A percentile compares a stretch with the other conserved stretches of the same genome.
Conservation (phyloP, 495 filamentous ascomycete genomes). For the Lophium mytilinum region DNA sequence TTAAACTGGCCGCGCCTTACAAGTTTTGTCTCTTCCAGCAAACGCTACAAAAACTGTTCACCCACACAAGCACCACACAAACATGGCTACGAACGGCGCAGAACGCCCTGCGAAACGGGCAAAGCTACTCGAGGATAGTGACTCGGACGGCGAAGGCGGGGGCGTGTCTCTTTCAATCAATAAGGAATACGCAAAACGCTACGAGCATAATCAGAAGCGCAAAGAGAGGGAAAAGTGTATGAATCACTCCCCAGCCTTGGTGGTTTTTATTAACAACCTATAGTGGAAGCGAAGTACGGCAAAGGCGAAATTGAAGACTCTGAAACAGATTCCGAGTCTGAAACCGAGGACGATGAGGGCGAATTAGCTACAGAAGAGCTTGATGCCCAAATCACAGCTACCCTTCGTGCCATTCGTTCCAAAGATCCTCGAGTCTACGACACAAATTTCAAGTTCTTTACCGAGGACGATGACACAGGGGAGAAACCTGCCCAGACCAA, state of each 20-base stretch:
- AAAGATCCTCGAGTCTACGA: slow-evolving; percentile 92
- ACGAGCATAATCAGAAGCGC: slow-evolving; percentile 94
- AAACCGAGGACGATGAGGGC: slow-evolving; percentile 85
- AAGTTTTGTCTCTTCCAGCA: too few species aligned
- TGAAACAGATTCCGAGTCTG: slow-evolving; percentile 49
- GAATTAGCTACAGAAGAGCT: slow-evolving; percentile 71
- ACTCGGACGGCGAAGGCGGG: slow-evolving; percentile 27
- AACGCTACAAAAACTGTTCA: too few species aligned
- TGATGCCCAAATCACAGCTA: slow-evolving; percentile 78
- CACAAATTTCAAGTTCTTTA: slow-evolving; percentile 66
- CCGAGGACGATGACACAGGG: slow-evolving; percentile 38
- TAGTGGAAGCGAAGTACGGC: slow-evolving; percentile 84
- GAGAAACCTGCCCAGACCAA: slow-evolving; percentile 8
- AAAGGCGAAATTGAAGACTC: slow-evolving; percentile 37
- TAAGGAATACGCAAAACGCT: slow-evolving; percentile 76
- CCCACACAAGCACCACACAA: neutral
- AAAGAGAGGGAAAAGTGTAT: slow-evolving; percentile 77
- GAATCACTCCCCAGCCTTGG: slow-evolving; percentile 27
- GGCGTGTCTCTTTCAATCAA: slow-evolving; percentile 68
- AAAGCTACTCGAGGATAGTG: slow-evolving; percentile 28
- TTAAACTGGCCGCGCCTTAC: too few species aligned
- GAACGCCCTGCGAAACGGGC: slow-evolving; percentile 26
- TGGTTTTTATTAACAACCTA: slow-evolving; percentile 3
- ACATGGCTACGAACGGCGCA: neutral
- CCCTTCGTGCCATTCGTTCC: slow-evolving; percentile 72